Percentiles rank a stretch among this genome's conserved stretches.
Conservation (phyloP, 2,329 filamentous ascomycete species). For the Aspergillus intermedius region DNA sequence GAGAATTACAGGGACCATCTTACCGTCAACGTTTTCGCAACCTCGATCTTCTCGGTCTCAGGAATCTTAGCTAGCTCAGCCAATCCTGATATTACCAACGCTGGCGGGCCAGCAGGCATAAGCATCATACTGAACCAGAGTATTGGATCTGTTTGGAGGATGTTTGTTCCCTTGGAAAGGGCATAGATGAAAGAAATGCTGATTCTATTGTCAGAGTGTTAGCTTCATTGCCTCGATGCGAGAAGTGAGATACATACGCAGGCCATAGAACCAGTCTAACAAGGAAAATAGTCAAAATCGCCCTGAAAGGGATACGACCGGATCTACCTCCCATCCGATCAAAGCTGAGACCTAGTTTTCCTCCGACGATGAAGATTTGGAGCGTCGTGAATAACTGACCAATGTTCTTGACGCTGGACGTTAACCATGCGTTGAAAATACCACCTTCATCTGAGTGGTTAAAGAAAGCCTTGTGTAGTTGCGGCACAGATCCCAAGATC, state of each 20-base stretch:
- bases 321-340: constrained; percentile 36
- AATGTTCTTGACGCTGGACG: constrained; percentile 54
- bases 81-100: constrained; percentile 48
- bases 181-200: constrained; percentile 51
- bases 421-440: constrained; percentile 61
- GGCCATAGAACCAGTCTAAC: constrained; percentile 60
- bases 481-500: constrained; percentile 54
- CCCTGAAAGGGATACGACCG: constrained; percentile 35
- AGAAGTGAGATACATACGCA: constrained; percentile 18
- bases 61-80: constrained; percentile 42
- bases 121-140: constrained; percentile 61
- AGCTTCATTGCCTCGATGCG: background rate
- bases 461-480: constrained; percentile 59
- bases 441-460: constrained; percentile 51
- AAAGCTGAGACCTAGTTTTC: constrained; percentile 55
- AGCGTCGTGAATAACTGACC: constrained; percentile 59
- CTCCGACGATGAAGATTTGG: constrained; percentile 60
- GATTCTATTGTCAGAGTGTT: constrained; percentile 21
- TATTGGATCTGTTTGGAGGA: constrained; percentile 54
- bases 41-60: constrained; percentile 46
- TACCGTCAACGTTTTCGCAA: constrained; percentile 48
- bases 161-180: constrained; percentile 46
- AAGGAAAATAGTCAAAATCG: constrained; percentile 47
- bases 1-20: constrained; percentile 18
- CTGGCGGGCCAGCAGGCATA: constrained; percentile 51